Evolutionary conservation across 495 filamentous ascomycete genomes (phyloP).

Genomic region (Xylaria sp.): DNA sequence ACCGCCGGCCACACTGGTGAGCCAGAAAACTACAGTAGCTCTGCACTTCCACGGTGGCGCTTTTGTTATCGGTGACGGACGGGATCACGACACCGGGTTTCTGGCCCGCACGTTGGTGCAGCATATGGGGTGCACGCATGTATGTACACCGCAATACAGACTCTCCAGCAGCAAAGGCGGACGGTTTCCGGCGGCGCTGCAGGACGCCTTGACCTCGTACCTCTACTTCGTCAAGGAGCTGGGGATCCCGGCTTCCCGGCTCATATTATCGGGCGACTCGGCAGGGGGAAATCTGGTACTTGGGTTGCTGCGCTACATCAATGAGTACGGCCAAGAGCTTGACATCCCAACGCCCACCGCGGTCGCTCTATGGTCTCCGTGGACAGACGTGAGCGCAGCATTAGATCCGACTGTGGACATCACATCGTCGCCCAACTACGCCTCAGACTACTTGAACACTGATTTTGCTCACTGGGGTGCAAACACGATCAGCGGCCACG

Average conservation of each 20-base stretch:
- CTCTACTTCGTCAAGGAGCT: constrained; percentile 45
- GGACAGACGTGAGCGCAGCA: constrained; percentile 13
- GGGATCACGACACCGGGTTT: constrained; percentile 41
- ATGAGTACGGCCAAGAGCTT: constrained; percentile 22
- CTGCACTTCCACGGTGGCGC: constrained; percentile 53
- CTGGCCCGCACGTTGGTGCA: constrained; percentile 31
- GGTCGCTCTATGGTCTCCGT: constrained; percentile 22
- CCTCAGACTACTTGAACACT: constrained; percentile 15
- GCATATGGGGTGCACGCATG: constrained; percentile 33
- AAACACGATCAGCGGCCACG: constrained; percentile 9
- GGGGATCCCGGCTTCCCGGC: constrained; percentile 36
- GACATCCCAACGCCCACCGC: constrained; percentile 11
- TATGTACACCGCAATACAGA: constrained; percentile 48
- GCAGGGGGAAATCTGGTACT: constrained; percentile 42
- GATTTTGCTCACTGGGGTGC: constrained; percentile 22
- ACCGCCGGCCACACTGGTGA: neutral
- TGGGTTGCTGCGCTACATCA: constrained; percentile 48
- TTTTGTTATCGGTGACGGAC: constrained; percentile 49
- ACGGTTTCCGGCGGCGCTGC: constrained; percentile 53
- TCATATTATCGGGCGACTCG: constrained; percentile 41
- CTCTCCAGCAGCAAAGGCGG: constrained; percentile 39
- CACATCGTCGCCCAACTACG: neutral
- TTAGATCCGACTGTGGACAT: constrained; percentile 13
- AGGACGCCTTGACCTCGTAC: constrained; percentile 54
- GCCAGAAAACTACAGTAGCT: constrained; percentile 9